A percentile compares a stretch with the other conserved stretches of the same genome.
Evolutionary conservation across 1,284 basidiomycete genomes (phyloP).

Genomic region (Austroboletus sp.): DNA sequence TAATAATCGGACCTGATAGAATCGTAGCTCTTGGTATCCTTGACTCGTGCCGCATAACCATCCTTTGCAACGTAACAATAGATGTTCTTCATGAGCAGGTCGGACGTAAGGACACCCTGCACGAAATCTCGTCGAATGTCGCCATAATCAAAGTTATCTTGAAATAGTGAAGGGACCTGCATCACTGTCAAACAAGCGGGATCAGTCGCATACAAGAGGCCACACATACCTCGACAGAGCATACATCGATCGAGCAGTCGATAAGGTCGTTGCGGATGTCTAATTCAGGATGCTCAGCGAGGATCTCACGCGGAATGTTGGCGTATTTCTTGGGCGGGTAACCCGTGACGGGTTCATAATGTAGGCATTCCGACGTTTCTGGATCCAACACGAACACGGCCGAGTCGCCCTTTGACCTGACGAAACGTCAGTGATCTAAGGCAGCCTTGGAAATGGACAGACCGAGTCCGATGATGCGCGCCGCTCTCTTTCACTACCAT

Average conservation of each 20-base stretch:
- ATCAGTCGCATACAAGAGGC: background rate
- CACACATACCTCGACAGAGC: constrained; percentile 71
- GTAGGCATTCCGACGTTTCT: constrained; percentile 69
- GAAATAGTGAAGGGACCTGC: constrained; percentile 90
- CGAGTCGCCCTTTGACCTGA: constrained; percentile 61
- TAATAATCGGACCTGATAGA: constrained; percentile 58
- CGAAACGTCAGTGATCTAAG: constrained; percentile 1
- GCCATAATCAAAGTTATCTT: constrained; percentile 98
- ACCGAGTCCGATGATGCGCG: constrained; percentile 66
- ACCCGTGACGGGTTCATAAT: constrained; percentile 67
- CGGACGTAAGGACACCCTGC: constrained; percentile 92
- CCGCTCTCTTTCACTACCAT: constrained; percentile 83
- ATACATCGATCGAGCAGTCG: constrained; percentile 86
- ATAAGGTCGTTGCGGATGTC: constrained; percentile 83
- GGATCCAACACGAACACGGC: constrained; percentile 70
- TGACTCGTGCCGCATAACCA: constrained; percentile 83
- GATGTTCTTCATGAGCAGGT: constrained; percentile 92
- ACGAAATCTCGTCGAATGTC: constrained; percentile 91
- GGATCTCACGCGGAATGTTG: constrained; percentile 63
- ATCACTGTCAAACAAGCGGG: background rate
- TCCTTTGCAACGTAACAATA: constrained; percentile 81
- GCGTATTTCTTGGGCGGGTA: constrained; percentile 55
- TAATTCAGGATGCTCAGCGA: constrained; percentile 63
- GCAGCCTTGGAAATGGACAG: constrained; percentile 24
- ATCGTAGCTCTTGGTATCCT: constrained; percentile 86